phyloP scores from a whole-genome alignment of 1,139 yeast genomes.

The Blastobotrys malaysiensis region DNA sequence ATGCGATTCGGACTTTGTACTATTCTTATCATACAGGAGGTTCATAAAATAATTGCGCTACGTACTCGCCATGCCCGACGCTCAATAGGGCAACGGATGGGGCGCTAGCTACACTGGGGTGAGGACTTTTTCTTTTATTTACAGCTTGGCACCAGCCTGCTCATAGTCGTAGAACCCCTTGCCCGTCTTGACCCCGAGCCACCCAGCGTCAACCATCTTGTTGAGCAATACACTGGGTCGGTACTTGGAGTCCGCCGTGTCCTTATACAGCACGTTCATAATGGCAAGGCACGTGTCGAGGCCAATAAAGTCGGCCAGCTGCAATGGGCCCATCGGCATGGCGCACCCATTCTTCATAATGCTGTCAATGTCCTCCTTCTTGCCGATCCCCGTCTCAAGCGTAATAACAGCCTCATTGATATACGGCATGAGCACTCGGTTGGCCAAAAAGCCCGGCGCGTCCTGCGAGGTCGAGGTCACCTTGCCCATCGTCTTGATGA shows the following conservation, averaged over 20 bases:
- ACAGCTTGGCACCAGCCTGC: constrained; percentile 14
- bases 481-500: constrained; percentile 36
- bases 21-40: too few species aligned
- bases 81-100: too few species aligned
- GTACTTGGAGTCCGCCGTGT: constrained; percentile 41
- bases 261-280: constrained; percentile 38
- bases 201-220: constrained; percentile 41
- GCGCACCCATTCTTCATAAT: constrained; percentile 44
- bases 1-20: background rate
- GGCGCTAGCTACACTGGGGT: too few species aligned
- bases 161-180: constrained; percentile 40
- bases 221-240: constrained; percentile 37
- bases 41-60: too few species aligned
- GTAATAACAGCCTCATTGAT: constrained; percentile 41
- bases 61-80: too few species aligned
- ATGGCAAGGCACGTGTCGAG: constrained; percentile 41
- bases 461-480: constrained; percentile 37
- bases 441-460: constrained; percentile 42
- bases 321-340: constrained; percentile 45
- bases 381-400: constrained; percentile 40
- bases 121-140: too few species aligned
- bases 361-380: constrained; percentile 39
- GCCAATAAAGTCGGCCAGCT: constrained; percentile 42
- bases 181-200: constrained; percentile 40
- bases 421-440: constrained; percentile 41